These are phyloP conservation scores for Triglochin maritima DNA, from an alignment of 106 monocot species.

Conservation along the genomic window DNA sequence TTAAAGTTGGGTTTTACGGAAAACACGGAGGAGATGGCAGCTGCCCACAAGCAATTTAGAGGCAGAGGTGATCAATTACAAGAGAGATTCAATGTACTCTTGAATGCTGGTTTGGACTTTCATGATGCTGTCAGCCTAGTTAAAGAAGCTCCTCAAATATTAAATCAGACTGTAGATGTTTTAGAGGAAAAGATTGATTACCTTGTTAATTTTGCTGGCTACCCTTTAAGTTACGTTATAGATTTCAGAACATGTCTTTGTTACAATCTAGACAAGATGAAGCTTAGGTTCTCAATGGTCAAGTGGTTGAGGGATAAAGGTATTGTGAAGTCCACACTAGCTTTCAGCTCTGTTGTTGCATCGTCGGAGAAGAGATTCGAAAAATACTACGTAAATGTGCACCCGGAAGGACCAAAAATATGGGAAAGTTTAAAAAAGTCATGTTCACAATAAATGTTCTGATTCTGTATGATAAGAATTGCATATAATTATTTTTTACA, in stretches of 20 bases:
- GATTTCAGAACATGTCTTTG: conserved; percentile 55
- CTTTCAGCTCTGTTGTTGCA: conserved; percentile 61
- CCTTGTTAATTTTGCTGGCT: conserved; percentile 48
- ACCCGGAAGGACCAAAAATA: conserved; percentile 39
- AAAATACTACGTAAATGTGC: conserved; percentile 48
- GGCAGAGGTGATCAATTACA: conserved; percentile 49
- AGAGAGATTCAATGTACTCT: conserved; percentile 7
- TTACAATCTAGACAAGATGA: conserved; percentile 56
- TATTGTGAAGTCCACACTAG: conserved; percentile 17
- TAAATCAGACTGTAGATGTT: conserved; percentile 48
- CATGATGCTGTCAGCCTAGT: conserved; percentile 44
- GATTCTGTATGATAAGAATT: no score
- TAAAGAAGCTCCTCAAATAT: conserved; percentile 40
- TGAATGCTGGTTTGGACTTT: conserved; percentile 48
- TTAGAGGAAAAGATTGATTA: conserved; percentile 49
- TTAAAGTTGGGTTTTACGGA: conserved; percentile 57
- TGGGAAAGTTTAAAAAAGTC: conserved; percentile 50
- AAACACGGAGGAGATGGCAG: conserved; percentile 62
- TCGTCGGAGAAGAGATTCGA: conserved; percentile 46
- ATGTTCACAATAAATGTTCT: not conserved
- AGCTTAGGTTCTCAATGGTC: conserved; percentile 51
- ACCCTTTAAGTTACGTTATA: conserved; percentile 36
- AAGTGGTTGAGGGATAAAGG: conserved; percentile 53
- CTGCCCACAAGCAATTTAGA: conserved; percentile 46
- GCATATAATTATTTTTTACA: not conserved